phyloP scores from a whole-genome alignment of 495 filamentous ascomycete genomes.

The Xanthoparmelia taractica region DNA sequence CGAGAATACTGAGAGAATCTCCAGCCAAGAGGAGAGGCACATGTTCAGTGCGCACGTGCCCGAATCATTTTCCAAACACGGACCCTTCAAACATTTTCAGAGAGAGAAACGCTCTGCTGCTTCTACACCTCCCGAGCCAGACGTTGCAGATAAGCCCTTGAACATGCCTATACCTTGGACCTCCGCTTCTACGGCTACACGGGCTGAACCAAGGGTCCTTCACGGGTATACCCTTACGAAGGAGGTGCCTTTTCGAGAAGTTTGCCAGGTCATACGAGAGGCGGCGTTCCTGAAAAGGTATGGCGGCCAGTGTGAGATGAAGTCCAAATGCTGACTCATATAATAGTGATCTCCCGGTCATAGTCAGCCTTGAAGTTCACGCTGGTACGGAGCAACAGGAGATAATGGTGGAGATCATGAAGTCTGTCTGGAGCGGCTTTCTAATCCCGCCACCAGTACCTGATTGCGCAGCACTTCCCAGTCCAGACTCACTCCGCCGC shows the following conservation, averaged over 20 bases:
- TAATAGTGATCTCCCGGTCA: constrained; percentile 63
- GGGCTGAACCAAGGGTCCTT: constrained; percentile 66
- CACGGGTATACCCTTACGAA: constrained; percentile 90
- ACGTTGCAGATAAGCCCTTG: constrained; percentile 13
- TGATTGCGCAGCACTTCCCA: constrained; percentile 48
- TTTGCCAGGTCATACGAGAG: constrained; percentile 71
- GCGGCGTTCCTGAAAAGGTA: constrained; percentile 59
- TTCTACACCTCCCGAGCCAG: constrained; percentile 19
- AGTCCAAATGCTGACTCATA: constrained; percentile 18
- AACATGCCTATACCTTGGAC: constrained; percentile 34
- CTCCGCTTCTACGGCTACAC: constrained; percentile 27
- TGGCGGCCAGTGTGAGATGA: not conserved
- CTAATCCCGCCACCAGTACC: constrained; percentile 55
- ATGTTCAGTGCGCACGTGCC: constrained; percentile 17
- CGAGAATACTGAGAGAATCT: constrained; percentile 30
- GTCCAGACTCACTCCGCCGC: constrained; percentile 54
- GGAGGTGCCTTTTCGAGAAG: constrained; percentile 73
- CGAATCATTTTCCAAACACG: constrained; percentile 12
- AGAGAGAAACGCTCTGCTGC: constrained; percentile 27
- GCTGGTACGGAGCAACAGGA: constrained; percentile 70
- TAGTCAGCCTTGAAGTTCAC: constrained; percentile 87
- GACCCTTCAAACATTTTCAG: constrained; percentile 20
- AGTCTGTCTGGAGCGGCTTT: constrained; percentile 61
- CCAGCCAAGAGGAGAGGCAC: constrained; percentile 26
- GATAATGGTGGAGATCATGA: constrained; percentile 84